Evolutionary conservation across 2,329 filamentous ascomycete genomes (phyloP).

Genomic region (Neodidymelliopsis sp.): DNA sequence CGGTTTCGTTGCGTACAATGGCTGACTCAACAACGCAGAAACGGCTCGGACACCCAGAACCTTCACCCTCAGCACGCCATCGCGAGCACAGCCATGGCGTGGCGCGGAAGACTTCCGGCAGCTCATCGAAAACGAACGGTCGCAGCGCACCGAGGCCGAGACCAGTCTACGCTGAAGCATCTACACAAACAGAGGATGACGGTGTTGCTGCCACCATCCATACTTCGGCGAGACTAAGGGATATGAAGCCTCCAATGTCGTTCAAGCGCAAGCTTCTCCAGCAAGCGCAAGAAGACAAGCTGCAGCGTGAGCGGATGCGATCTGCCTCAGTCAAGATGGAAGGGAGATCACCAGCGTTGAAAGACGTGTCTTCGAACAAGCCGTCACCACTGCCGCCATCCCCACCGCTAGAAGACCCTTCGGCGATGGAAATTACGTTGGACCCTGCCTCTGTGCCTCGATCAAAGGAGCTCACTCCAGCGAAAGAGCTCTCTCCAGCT

Average conservation of each 20-base stretch:
- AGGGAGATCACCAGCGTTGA: conserved; percentile 41
- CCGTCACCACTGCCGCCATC: conserved; percentile 40
- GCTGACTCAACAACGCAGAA: conserved; percentile 43
- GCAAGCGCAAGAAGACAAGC: conserved; percentile 48
- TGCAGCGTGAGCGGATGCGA: conserved; percentile 46
- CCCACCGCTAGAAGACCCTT: conserved; percentile 33
- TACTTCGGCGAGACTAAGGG: conserved; percentile 23
- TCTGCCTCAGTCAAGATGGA: conserved; percentile 48
- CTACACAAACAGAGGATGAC: conserved; percentile 44
- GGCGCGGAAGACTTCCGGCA: conserved; percentile 45
- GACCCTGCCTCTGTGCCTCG: conserved; percentile 27
- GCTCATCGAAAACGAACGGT: conserved; percentile 51
- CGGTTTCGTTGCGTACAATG: conserved; percentile 19
- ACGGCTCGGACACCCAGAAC: conserved; percentile 46
- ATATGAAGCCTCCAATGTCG: conserved; percentile 42
- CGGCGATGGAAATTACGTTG: conserved; percentile 37
- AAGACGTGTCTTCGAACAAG: conserved; percentile 43
- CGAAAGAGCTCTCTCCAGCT: conserved; percentile 30
- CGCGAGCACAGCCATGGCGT: conserved; percentile 47
- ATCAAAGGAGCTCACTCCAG: conserved; percentile 33
- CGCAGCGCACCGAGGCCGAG: conserved; percentile 37
- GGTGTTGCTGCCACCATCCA: conserved; percentile 13
- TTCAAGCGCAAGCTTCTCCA: conserved; percentile 49
- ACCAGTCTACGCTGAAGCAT: conserved; percentile 44
- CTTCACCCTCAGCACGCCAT: conserved; percentile 45